These are phyloP conservation scores for Colletotrichum euphorbiae DNA, from an alignment of 2,329 filamentous ascomycete species.

Conservation along the genomic window DNA sequence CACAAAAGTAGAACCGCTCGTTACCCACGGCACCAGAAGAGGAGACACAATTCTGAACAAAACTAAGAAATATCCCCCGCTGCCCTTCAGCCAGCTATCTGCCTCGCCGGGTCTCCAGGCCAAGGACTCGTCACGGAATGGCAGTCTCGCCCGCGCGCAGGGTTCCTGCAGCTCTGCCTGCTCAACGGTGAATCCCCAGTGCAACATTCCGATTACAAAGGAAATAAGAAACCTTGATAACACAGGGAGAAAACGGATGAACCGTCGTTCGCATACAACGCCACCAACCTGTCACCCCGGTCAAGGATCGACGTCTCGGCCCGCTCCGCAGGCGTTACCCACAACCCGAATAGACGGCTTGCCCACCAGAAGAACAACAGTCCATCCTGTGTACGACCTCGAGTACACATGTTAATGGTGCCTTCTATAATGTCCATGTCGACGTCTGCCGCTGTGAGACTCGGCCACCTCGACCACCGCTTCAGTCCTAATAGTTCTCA, in stretches of 20 bases:
- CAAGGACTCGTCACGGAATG: not conserved
- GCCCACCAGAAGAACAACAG: not conserved
- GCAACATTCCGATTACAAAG: not conserved
- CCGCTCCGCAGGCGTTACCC: conserved; percentile 32
- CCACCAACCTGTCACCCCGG: not conserved
- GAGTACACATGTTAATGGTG: not conserved
- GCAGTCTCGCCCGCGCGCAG: not conserved
- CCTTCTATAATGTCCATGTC: not conserved
- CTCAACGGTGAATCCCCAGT: conserved; percentile 2
- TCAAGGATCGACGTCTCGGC: conserved; percentile 30
- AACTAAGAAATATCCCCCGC: not conserved
- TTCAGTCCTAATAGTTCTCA: not conserved
- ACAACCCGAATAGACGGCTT: conserved; percentile 10
- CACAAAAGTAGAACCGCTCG: not conserved
- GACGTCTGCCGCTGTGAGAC: not conserved
- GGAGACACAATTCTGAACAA: not conserved
- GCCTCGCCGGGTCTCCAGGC: not conserved
- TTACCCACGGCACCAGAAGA: conserved; percentile 2
- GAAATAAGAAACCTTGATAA: conserved; percentile 5
- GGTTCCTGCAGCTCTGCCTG: conserved; percentile 16
- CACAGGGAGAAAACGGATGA: conserved; percentile 25
- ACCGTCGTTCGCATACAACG: not conserved
- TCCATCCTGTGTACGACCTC: not conserved
- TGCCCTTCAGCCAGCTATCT: not conserved
- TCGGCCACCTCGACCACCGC: not conserved